These are phyloP conservation scores for Lasiodiplodia citricola DNA, from an alignment of 2,329 filamentous ascomycete species.

Conservation along the genomic window DNA sequence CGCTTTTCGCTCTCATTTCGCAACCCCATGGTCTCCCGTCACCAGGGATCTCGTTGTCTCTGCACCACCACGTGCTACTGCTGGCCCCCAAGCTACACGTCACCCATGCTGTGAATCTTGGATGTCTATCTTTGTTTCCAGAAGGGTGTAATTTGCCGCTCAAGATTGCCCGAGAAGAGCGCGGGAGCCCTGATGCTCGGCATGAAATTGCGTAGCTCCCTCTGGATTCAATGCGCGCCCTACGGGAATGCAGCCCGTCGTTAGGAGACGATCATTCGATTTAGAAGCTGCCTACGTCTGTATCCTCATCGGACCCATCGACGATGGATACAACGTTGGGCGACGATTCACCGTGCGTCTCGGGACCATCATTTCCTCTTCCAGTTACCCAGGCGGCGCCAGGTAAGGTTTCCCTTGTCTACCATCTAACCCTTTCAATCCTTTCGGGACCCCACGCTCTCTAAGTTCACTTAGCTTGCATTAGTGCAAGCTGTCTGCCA, in stretches of 20 bases:
- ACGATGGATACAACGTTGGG: not conserved
- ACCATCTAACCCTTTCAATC: not conserved
- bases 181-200: not conserved
- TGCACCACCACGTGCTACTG: not conserved
- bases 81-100: not conserved
- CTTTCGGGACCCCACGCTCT: not conserved
- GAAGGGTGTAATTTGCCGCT: conserved; percentile 10
- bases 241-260: conserved; percentile 1
- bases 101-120: not conserved
- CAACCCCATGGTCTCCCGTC: not conserved
- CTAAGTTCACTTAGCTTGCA: conserved; percentile 1
- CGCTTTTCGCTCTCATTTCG: not conserved
- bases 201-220: not conserved
- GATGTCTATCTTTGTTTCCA: not conserved
- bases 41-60: not conserved
- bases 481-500: not conserved
- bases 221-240: conserved; percentile 5
- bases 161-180: not conserved
- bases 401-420: not conserved
- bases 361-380: conserved; percentile 3
- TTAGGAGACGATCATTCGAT: not conserved
- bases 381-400: not conserved
- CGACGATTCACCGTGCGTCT: not conserved
- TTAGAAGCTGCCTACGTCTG: not conserved
- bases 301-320: not conserved